phyloP scores from a whole-genome alignment of 1,284 basidiomycete genomes.

The Apiotrichum laibachii region DNA sequence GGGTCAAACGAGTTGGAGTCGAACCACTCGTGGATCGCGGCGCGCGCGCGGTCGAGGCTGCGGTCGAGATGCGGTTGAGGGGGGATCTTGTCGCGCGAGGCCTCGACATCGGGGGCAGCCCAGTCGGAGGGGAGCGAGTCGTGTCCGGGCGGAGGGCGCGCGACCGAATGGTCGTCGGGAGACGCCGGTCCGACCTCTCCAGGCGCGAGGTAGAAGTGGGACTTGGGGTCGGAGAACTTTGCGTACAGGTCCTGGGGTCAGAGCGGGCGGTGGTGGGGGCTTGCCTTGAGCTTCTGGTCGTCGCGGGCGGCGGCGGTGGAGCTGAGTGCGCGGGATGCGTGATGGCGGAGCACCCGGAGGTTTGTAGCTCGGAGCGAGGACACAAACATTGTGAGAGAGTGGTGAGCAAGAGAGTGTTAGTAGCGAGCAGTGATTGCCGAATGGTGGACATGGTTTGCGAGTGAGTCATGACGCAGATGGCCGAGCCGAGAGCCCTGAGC shows the following conservation, averaged over 20 bases:
- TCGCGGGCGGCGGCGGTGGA: not conserved
- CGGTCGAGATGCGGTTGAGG: conserved; percentile 14
- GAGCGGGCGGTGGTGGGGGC: not conserved
- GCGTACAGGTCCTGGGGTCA: conserved; percentile 32
- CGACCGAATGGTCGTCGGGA: conserved; percentile 40
- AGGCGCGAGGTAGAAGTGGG: conserved; percentile 41
- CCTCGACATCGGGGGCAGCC: conserved; percentile 1
- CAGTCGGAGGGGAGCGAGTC: conserved; percentile 4
- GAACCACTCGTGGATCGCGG: conserved; percentile 21
- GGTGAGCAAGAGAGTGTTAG: not conserved
- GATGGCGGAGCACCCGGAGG: not conserved
- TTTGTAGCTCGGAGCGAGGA: not conserved
- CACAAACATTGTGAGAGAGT: not conserved
- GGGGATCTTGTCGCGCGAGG: conserved; percentile 4
- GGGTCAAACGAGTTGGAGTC: conserved; percentile 37
- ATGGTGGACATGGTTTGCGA: too few species aligned
- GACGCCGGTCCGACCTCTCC: conserved; percentile 40
- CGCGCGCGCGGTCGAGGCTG: conserved; percentile 17
- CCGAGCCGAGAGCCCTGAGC: too few species aligned
- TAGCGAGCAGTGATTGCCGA: too few species aligned
- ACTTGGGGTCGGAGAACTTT: conserved; percentile 41
- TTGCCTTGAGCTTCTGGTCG: conserved; percentile 8
- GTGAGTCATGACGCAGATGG: too few species aligned
- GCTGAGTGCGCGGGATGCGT: not conserved
- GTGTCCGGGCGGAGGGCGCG: conserved; percentile 21